These are phyloP conservation scores for Syzygium syzygioides DNA, from an alignment of 441 rosid species.

Conservation along the genomic window DNA sequence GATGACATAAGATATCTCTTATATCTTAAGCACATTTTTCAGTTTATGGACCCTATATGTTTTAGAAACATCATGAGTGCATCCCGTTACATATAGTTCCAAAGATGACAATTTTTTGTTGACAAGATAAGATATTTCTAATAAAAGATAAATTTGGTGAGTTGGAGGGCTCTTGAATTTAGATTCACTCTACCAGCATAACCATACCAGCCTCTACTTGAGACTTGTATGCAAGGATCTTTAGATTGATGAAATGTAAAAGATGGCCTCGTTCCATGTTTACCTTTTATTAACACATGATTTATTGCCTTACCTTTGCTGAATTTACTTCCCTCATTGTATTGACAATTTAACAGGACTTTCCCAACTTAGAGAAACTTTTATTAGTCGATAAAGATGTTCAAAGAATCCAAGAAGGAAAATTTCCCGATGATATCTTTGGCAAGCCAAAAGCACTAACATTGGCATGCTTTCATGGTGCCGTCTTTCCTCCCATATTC, in stretches of 20 bases:
- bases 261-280: not conserved
- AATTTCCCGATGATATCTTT: not conserved
- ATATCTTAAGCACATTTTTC: no score
- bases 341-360: not conserved
- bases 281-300: rapidly evolving
- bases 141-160: not conserved
- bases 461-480: not conserved
- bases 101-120: not conserved
- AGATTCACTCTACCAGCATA: not conserved
- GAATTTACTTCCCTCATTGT: not conserved
- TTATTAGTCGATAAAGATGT: no score
- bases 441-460: not conserved
- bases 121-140: not conserved
- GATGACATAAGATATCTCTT: no score
- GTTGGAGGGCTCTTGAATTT: not conserved
- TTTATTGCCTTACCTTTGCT: not conserved
- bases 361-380: not conserved
- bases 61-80: no score
- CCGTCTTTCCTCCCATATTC: rapidly evolving
- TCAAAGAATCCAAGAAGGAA: not conserved
- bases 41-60: no score
- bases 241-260: not conserved
- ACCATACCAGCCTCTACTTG: not conserved
- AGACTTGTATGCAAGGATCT: not conserved
- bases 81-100: not conserved